Percentiles rank a stretch among this genome's conserved stretches.
These are phyloP conservation scores for Mrakia gelida DNA, from an alignment of 768 basidiomycete species.

Conservation along the genomic window DNA sequence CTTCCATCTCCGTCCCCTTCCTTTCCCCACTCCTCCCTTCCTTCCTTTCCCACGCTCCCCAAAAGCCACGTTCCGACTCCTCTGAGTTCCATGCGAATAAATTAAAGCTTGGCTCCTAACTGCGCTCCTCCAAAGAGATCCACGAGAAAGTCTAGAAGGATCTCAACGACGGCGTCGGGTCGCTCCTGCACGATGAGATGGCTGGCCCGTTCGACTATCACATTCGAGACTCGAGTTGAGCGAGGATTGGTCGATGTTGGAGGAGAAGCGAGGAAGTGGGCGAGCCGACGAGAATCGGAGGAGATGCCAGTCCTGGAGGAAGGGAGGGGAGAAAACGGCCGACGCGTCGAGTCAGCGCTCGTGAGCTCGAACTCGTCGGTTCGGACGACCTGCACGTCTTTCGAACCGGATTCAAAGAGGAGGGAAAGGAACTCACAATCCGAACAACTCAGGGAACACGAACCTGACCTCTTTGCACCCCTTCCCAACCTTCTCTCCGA, in stretches of 20 bases:
- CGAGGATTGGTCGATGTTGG: not conserved
- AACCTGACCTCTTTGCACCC: slow-evolving; percentile 2
- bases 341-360: no score
- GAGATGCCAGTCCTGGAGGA: not conserved
- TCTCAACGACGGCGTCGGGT: not conserved
- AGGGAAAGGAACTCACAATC: not conserved
- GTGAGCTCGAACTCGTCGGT: no score
- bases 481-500: not conserved
- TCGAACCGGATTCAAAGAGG: no score
- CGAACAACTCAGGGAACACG: not conserved
- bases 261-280: not conserved
- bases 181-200: not conserved
- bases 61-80: no score
- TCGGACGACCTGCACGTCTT: no score
- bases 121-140: not conserved
- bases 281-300: not conserved
- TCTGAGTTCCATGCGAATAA: no score
- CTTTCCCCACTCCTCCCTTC: no score
- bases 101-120: no score
- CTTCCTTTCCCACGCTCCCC: no score
- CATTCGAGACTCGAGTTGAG: not conserved
- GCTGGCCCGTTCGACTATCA: not conserved
- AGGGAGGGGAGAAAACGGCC: no score
- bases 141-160: not conserved
- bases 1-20: no score